Percentiles rank a stretch among this genome's conserved stretches.
Conservation (phyloP, 306 rosid genomes). For the Cicer pinnatifidum region DNA sequence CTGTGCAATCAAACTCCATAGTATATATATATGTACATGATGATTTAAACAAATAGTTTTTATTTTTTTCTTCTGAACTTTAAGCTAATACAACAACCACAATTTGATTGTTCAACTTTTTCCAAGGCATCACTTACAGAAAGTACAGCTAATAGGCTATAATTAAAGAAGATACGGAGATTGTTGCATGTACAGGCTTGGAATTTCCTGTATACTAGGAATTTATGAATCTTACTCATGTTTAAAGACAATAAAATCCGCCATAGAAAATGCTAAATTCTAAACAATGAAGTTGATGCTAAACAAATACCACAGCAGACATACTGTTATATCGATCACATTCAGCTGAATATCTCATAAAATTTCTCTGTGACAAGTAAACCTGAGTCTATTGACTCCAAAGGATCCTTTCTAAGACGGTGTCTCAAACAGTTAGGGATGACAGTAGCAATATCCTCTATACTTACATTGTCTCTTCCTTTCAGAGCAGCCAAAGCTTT, state of each 20-base stretch:
- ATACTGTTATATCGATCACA: conserved; percentile 36
- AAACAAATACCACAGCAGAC: conserved; percentile 39
- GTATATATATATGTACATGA: too few species aligned
- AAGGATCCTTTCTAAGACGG: conserved; percentile 94
- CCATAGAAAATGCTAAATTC: conserved; percentile 34
- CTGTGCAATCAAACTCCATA: too few species aligned
- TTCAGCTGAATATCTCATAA: conserved; percentile 79
- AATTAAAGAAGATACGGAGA: neutral
- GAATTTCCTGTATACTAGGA: conserved; percentile 32
- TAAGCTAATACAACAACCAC: neutral
- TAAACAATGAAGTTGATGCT: conserved; percentile 38
- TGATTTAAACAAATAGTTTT: too few species aligned
- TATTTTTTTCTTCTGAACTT: too few species aligned
- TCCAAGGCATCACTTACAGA: neutral
- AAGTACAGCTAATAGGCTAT: conserved; percentile 18
- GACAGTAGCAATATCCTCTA: conserved; percentile 90
- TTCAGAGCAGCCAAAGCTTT: conserved; percentile 87
- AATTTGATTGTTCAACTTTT: conserved; percentile 7
- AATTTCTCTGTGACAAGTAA: conserved; percentile 88
- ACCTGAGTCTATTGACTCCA: conserved; percentile 95
- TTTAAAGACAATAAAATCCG: conserved; percentile 39
- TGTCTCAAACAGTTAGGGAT: conserved; percentile 96
- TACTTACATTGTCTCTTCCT: conserved; percentile 71
- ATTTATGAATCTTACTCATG: conserved; percentile 38
- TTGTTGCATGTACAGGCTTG: conserved; percentile 6